Percentiles rank a stretch among this genome's conserved stretches.
Evolutionary conservation across 2,329 filamentous ascomycete genomes (phyloP).

Genomic region (Talaromyces amestolkiae): DNA sequence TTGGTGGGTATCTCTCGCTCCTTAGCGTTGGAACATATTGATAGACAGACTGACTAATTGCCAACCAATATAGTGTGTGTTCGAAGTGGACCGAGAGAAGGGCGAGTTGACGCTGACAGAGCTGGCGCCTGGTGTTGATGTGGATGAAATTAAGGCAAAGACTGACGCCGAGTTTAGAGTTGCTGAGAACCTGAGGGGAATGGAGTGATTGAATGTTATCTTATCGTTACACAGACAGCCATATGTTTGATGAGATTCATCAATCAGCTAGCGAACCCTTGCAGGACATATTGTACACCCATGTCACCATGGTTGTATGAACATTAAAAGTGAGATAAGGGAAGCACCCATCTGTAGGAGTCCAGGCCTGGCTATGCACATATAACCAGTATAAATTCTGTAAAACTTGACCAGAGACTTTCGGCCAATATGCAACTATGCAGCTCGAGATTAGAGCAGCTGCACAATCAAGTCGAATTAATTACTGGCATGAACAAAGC

Average conservation of each 20-base stretch:
- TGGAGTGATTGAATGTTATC: conserved; percentile 14
- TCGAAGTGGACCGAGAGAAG: conserved; percentile 72
- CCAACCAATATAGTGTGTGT: conserved; percentile 48
- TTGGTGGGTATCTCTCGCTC: conserved; percentile 42
- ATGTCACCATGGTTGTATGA: background rate
- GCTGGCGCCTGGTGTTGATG: conserved; percentile 82
- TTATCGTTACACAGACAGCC: background rate
- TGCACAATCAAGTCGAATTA: background rate
- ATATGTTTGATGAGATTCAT: background rate
- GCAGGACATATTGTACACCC: background rate
- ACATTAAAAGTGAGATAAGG: background rate
- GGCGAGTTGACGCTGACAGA: conserved; percentile 78
- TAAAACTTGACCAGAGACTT: background rate
- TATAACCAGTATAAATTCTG: background rate
- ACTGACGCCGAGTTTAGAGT: conserved; percentile 83
- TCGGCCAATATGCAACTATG: background rate
- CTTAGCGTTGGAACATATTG: background rate
- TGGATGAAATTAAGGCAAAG: conserved; percentile 83
- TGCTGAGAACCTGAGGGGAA: conserved; percentile 67
- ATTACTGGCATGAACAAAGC: background rate
- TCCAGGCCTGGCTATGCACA: background rate
- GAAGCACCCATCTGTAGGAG: background rate
- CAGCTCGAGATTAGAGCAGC: too few relatives aligned
- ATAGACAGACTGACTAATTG: background rate
- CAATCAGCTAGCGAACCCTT: background rate